phyloP scores from a whole-genome alignment of 2,329 filamentous ascomycete species.

The Cladosporium cucumerinum region DNA sequence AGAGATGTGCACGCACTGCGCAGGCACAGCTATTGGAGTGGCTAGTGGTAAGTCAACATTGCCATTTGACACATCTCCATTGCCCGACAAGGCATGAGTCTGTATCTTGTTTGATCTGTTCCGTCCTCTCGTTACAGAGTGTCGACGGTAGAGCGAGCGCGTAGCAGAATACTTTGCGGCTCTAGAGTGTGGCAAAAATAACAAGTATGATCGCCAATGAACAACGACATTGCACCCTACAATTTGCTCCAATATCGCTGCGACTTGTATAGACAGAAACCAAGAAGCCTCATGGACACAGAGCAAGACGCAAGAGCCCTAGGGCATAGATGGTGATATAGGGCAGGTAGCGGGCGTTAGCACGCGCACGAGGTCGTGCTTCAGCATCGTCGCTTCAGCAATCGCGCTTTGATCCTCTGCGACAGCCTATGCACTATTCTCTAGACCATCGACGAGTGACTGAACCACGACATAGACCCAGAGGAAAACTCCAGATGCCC shows the following conservation, averaged over 20 bases:
- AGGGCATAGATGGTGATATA: neutral
- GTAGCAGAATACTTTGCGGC: neutral
- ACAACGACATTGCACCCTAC: neutral
- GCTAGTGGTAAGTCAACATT: too few relatives aligned
- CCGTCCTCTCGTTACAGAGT: too few relatives aligned
- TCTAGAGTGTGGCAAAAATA: neutral
- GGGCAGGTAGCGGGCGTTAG: neutral
- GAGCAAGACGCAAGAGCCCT: neutral
- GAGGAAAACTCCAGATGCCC: neutral
- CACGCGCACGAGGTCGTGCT: neutral
- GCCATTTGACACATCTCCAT: too few relatives aligned
- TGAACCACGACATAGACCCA: neutral
- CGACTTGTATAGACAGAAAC: neutral
- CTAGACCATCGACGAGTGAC: neutral
- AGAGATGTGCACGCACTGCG: neutral
- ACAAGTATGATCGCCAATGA: neutral
- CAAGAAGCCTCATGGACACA: neutral
- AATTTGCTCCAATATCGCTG: neutral
- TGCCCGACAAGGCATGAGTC: too few relatives aligned
- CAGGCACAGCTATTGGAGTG: too few relatives aligned
- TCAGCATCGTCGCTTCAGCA: neutral
- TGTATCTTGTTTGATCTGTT: too few relatives aligned
- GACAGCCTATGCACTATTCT: neutral
- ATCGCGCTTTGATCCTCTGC: neutral
- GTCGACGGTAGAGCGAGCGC: too few relatives aligned